phyloP scores from a whole-genome alignment of 208 protist genomes.

The Endotrypanum monterogeii region DNA sequence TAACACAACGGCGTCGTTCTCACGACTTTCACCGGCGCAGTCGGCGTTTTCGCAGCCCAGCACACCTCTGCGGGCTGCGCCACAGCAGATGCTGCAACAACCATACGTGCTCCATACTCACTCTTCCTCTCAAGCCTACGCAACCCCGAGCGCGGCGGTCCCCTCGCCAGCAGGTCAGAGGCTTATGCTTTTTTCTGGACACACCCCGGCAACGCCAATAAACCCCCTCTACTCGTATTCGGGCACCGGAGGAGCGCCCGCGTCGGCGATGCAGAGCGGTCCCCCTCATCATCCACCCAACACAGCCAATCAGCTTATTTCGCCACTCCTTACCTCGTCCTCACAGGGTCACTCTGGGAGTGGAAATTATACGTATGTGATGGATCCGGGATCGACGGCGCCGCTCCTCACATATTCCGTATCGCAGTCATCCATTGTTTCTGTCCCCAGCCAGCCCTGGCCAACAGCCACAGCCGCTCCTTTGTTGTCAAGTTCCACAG shows the following conservation, averaged over 20 bases:
- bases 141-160: constrained; percentile 3
- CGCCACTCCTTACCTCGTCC: constrained; percentile 16
- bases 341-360: not conserved
- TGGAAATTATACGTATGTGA: constrained; percentile 18
- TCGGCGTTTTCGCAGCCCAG: constrained; percentile 18
- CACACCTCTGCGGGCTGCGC: constrained; percentile 16
- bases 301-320: constrained; percentile 10
- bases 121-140: constrained; percentile 6
- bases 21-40: constrained; percentile 8
- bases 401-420: constrained; percentile 8
- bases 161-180: constrained; percentile 10
- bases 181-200: constrained; percentile 13
- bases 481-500: constrained; percentile 1
- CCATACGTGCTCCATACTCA: constrained; percentile 17
- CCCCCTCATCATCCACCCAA: constrained; percentile 1
- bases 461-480: not conserved
- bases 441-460: not conserved
- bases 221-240: constrained; percentile 17
- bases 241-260: constrained; percentile 5
- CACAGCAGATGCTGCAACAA: constrained; percentile 14
- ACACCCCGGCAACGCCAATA: not conserved
- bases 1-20: constrained; percentile 7
- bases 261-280: constrained; percentile 23
- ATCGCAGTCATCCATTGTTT: not conserved
- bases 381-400: constrained; percentile 13